Percentiles rank a stretch among this genome's conserved stretches.
These are phyloP conservation scores for Beauveria australis DNA, from an alignment of 2,329 filamentous ascomycete species.

Conservation along the genomic window DNA sequence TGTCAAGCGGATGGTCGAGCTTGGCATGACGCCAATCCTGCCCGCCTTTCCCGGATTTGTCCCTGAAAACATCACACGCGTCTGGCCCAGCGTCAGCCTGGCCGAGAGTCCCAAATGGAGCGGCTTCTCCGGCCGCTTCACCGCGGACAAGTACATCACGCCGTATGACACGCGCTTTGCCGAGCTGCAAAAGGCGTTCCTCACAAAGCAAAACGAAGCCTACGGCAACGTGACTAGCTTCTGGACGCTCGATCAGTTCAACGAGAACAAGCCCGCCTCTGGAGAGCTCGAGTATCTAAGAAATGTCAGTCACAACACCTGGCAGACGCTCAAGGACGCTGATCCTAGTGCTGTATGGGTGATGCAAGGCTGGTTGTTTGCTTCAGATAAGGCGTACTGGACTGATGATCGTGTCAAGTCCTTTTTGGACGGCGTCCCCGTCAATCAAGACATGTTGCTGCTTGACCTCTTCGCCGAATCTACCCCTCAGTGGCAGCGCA, in stretches of 20 bases:
- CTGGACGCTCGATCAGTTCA: slow-evolving; percentile 46
- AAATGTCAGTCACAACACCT: slow-evolving; percentile 30
- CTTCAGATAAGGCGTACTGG: slow-evolving; percentile 32
- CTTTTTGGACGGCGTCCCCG: slow-evolving; percentile 34
- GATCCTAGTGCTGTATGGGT: slow-evolving; percentile 39
- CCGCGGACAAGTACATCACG: slow-evolving; percentile 39
- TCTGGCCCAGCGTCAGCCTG: slow-evolving; percentile 34
- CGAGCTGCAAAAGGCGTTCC: slow-evolving; percentile 35
- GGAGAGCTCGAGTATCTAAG: slow-evolving; percentile 34
- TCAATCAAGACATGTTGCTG: slow-evolving; percentile 36
- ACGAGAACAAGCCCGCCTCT: slow-evolving; percentile 40
- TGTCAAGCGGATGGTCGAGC: slow-evolving; percentile 38
- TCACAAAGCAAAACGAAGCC: slow-evolving; percentile 34
- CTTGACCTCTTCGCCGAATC: slow-evolving; percentile 40
- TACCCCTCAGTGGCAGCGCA: slow-evolving; percentile 39
- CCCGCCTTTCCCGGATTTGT: slow-evolving; percentile 44
- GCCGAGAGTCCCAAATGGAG: slow-evolving; percentile 36
- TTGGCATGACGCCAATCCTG: slow-evolving; percentile 44
- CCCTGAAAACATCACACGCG: slow-evolving; percentile 30
- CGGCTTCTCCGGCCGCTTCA: slow-evolving; percentile 31
- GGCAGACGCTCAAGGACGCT: slow-evolving; percentile 35
- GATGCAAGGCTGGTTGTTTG: slow-evolving; percentile 42
- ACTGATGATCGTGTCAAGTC: slow-evolving; percentile 33
- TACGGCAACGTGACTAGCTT: slow-evolving; percentile 41
- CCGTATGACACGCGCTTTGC: slow-evolving; percentile 36